Percentiles rank a stretch among this genome's conserved stretches.
Conservation (phyloP, 495 filamentous ascomycete species). For the Hyphodiscus hymeniophilus region DNA sequence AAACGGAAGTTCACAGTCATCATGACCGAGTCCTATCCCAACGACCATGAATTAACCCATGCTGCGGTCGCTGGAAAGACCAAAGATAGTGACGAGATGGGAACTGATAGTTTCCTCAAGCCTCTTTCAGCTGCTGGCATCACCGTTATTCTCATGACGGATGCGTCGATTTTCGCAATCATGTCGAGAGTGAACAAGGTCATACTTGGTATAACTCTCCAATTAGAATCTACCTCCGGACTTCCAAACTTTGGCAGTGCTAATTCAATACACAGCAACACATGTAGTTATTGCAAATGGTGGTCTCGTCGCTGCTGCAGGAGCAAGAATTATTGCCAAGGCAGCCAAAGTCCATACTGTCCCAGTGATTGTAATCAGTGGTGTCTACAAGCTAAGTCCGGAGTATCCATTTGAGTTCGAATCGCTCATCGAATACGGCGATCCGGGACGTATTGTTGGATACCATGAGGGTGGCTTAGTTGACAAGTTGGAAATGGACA, state of each 20-base stretch:
- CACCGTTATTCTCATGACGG: slow-evolving; percentile 72
- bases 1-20: slow-evolving; percentile 87
- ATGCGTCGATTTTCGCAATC: slow-evolving; percentile 77
- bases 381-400: slow-evolving; percentile 85
- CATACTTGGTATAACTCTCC: too few species aligned
- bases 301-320: slow-evolving; percentile 70
- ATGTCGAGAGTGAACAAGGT: slow-evolving; percentile 95
- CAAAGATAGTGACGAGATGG: slow-evolving; percentile 38
- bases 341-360: slow-evolving; percentile 73
- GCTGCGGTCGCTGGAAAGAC: slow-evolving; percentile 46
- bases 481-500: slow-evolving; percentile 67
- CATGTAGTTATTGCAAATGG: slow-evolving; percentile 83
- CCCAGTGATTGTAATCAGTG: slow-evolving; percentile 75
- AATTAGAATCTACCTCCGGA: too few species aligned
- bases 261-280: too few species aligned
- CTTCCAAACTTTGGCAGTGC: too few species aligned
- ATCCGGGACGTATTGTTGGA: slow-evolving; percentile 60
- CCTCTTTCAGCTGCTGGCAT: slow-evolving; percentile 68
- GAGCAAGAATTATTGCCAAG: slow-evolving; percentile 67
- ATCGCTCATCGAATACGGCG: slow-evolving; percentile 71
- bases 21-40: slow-evolving; percentile 63
- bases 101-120: slow-evolving; percentile 55
- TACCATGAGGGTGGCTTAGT: slow-evolving; percentile 70
- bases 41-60: slow-evolving; percentile 55
- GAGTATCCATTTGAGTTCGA: slow-evolving; percentile 76